Base-by-base conservation (phyloP, 2,329 filamentous ascomycete species). In the Blastomyces parvus region DNA sequence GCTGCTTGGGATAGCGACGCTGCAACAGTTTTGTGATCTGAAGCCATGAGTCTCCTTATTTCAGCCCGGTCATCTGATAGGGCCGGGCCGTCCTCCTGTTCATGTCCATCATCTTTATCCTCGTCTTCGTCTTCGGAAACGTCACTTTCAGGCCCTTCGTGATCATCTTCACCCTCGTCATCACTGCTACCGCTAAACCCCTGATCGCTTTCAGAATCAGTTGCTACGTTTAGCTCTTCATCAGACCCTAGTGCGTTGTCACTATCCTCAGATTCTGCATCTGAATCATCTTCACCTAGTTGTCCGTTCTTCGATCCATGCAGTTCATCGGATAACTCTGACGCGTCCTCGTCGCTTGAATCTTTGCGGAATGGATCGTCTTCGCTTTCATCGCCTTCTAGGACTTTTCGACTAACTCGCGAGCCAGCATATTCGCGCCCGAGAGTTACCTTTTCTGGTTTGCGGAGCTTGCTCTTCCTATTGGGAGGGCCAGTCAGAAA, bases 361-460 rank as follows among this genome's bases (percentile, higher is more conserved):
- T 69, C 74, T 9, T 69, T 72, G 9, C 70, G 72, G 64, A 78
- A 78, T 11, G 76, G 73, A 48, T 82, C 80, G 0, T 81, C 77
- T 19, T 82, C 81, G 13, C 80, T 80, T 0, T 82, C 83, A 4
- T 79, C 77, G 2, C 80, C 74, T 42, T 86, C 81, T 19, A 91
- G 78, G 14, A 84, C 85, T 55, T 86, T 80, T 63, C 92, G 84
- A 67, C 86, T 91, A 44, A 97, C 84, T 58, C 84, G 84, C 22
- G 88, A 83, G 13, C 93, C 92, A 66, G 86, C 82, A 75, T 97
- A 97, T 72, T 90, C 84, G 17, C 88, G 86, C 0, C 91, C 93
- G 1, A 97, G 80, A 0, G 84, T 78, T 22, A 87, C 77, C 30
- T 83, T 82, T 42, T 90, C 86, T 64, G 86, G 86, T 72, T 90